These are phyloP conservation scores for Cucurbita argyrosperma DNA, from an alignment of 306 rosid species.

Conservation along the genomic window DNA sequence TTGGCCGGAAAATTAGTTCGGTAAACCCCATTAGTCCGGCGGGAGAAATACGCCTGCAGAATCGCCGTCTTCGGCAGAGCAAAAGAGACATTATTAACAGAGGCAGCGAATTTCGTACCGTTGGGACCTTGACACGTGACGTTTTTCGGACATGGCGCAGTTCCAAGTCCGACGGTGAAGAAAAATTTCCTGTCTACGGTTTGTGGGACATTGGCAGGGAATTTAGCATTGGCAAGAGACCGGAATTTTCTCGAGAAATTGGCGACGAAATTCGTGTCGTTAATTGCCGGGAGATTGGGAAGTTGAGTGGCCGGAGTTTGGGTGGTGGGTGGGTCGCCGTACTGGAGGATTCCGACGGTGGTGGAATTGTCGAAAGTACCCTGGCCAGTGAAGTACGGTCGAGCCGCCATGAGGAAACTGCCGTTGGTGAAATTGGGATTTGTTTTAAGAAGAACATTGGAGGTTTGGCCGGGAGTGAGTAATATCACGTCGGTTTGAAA, in stretches of 20 bases:
- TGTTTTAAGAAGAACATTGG: slow-evolving; percentile 46
- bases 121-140: slow-evolving; percentile 83
- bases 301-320: slow-evolving; percentile 17
- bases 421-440: slow-evolving; percentile 38
- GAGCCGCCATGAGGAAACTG: slow-evolving; percentile 44
- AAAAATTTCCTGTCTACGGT: slow-evolving; percentile 39
- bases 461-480: slow-evolving; percentile 70
- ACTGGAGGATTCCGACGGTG: slow-evolving; percentile 43
- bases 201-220: slow-evolving; percentile 56
- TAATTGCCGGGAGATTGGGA: slow-evolving; percentile 53
- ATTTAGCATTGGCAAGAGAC: slow-evolving; percentile 35
- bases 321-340: slow-evolving; percentile 18
- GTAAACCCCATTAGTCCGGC: slow-evolving; percentile 34
- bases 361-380: slow-evolving; percentile 72
- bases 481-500: slow-evolving; percentile 30
- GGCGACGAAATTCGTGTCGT: slow-evolving; percentile 47
- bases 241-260: slow-evolving; percentile 32
- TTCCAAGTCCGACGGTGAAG: slow-evolving; percentile 67
- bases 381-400: slow-evolving; percentile 46
- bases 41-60: slow-evolving; percentile 37
- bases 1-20: slow-evolving; percentile 45
- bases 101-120: slow-evolving; percentile 47
- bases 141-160: slow-evolving; percentile 49
- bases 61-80: slow-evolving; percentile 54
- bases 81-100: slow-evolving; percentile 58